These are phyloP conservation scores for Emericellopsis cladophorae DNA, from an alignment of 2,329 filamentous ascomycete genomes.

Conservation along the genomic window DNA sequence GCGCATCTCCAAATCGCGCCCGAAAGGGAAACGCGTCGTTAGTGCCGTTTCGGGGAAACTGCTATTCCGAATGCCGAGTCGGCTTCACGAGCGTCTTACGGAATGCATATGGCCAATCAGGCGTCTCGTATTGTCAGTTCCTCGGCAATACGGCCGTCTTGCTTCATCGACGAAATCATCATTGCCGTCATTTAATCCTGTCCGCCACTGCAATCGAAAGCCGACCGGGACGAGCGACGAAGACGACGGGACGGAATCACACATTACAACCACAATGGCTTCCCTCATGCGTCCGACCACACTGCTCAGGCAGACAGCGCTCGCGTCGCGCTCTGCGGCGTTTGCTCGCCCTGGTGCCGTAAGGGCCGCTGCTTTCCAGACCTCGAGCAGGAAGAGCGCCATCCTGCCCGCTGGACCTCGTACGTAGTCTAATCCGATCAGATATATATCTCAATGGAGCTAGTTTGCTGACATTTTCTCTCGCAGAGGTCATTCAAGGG, in stretches of 20 bases:
- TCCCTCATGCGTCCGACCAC: constrained; percentile 38
- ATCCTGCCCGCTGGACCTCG: constrained; percentile 81
- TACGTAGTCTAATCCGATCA: constrained; percentile 23
- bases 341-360: constrained; percentile 17
- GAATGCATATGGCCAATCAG: constrained; percentile 27
- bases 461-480: constrained; percentile 26
- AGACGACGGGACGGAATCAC: background rate
- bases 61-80: background rate
- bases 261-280: constrained; percentile 30
- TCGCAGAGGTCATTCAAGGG: constrained; percentile 60
- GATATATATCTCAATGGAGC: background rate
- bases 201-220: background rate
- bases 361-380: constrained; percentile 67
- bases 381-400: constrained; percentile 59
- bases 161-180: background rate
- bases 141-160: constrained; percentile 33
- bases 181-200: background rate
- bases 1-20: background rate
- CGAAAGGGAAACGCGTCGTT: background rate
- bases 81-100: constrained; percentile 4
- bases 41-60: background rate
- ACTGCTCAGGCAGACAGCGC: constrained; percentile 39
- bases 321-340: constrained; percentile 22
- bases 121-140: constrained; percentile 28
- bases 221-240: background rate